Base-by-base conservation (phyloP, 2,329 filamentous ascomycete genomes). In the Sclerotinia borealis region DNA sequence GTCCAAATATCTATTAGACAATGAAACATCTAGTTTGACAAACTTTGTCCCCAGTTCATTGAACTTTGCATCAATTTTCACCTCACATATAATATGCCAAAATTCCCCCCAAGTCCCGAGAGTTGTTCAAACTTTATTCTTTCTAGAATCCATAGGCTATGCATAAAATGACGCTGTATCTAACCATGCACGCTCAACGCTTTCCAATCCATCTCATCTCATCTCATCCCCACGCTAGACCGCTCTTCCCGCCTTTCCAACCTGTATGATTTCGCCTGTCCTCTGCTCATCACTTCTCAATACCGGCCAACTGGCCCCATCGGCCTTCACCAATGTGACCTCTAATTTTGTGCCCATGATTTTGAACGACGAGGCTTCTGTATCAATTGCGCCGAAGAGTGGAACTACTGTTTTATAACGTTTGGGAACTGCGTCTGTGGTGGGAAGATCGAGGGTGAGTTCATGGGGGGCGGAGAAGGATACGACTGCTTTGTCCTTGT, bases 241-340 rank as follows among this genome's bases (percentile, higher is more conserved):
- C 9, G 63, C 63, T 59, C 65, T 64, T 39, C 88, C 92, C 58
- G 95, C 92, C 68, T 87, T 83, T 17, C 95, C 95, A 67, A 96
- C 82, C 77, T 99, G 95, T 68, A 98, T 86, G 71, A 96, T 96
- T 78, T 96, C 90, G 3, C 87, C 87, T 4, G 84, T 86, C 69
- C 79, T 80, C 68, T 79, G 82, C 71, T 90, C 88, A 69, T 88
- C 85, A 61, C 82, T 85, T 65, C 86, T 80, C 71, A 91, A 73
- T 7, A 89, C 85, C 22, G 87, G 85, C 88, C 88, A 91, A 65
- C 85, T 84, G 29, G 78, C 78, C 3, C 83, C 84, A 71, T 88
- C 85, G 7, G 81, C 83, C 78, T 89, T 89, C 34, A 76, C 80
- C 56, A 91, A 76, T 6, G 79, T 85, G 69, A 90, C 75, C 74